A percentile compares a stretch with the other conserved stretches of the same genome.
These are phyloP conservation scores for Zizania latifolia DNA, from an alignment of 176 grass and related monocot genomes.

Conservation along the genomic window DNA sequence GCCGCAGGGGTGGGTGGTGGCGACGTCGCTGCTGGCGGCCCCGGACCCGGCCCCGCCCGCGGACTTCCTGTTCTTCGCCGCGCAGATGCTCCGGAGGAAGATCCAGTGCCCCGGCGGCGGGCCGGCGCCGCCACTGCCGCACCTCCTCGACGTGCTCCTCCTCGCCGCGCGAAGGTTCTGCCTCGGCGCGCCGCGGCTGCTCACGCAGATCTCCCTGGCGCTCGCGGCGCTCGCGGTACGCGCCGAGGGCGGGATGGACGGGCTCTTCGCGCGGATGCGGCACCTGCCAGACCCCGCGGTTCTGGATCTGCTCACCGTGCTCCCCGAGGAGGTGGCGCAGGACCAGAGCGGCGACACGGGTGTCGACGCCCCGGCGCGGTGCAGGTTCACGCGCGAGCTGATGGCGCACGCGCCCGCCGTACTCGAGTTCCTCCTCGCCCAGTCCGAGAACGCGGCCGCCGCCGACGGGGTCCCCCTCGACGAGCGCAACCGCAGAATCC, in stretches of 20 bases:
- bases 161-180: conserved; percentile 59
- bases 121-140: neutral
- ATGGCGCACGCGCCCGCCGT: conserved; percentile 64
- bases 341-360: conserved; percentile 56
- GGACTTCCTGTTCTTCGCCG: conserved; percentile 39
- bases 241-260: conserved; percentile 51
- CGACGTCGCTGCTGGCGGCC: conserved; percentile 26
- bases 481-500: conserved; percentile 59
- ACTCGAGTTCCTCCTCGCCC: conserved; percentile 69
- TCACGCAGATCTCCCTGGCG: conserved; percentile 90
- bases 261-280: conserved; percentile 69
- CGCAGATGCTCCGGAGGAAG: conserved; percentile 70
- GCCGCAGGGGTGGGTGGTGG: conserved; percentile 33
- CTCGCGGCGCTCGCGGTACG: conserved; percentile 60
- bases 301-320: conserved; percentile 82
- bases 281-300: conserved; percentile 46
- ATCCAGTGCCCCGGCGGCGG: conserved; percentile 18
- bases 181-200: conserved; percentile 56
- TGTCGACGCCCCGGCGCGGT: conserved; percentile 42
- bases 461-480: conserved; percentile 45
- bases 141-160: conserved; percentile 60
- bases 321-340: conserved; percentile 79
- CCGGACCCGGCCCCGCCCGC: conserved; percentile 40
- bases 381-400: conserved; percentile 74
- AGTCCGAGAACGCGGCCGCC: conserved; percentile 39